Evolutionary conservation across 1,139 yeast genomes (phyloP), one percentile per base, ranked within the genome.

Genomic region (Kurtzmaniella quercitrusa): DNA sequence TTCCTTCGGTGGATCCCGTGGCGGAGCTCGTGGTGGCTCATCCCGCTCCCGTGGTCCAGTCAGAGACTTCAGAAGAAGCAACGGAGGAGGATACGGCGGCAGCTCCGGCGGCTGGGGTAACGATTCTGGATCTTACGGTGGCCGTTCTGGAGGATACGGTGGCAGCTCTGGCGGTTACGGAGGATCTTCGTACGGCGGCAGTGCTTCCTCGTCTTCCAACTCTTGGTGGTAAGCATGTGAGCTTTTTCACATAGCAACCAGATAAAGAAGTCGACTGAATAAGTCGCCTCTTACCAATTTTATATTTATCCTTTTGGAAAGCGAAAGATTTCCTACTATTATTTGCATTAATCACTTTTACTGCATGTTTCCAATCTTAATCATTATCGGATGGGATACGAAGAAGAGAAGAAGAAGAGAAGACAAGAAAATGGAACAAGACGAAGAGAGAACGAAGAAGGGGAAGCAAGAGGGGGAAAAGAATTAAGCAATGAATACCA

Each of bases 21-120:
- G 83, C 47, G 74, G 83, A 45, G 72, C 77, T 46, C 67, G 80
- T 49, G 72, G 81, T 46, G 70, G 85, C 46, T 60, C 66, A 37
- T 45, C 60, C 18, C 50, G 60, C 39, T 52, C 68, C 46, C 77
- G 85, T 48, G 82, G 87, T 47, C 73, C 70, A 42, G 64, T 65
- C 48, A 79, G 85, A 68, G 86, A 81, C 63, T 76, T 70, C 70
- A 79, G 84, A 76, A 79, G 80, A 58, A 60, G 58, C 41, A 59
- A 59, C 38, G 55, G 61, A 59, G 63, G 65, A 49, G 56, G 62
- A 48, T 53, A 52, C 48, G 62, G 65, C 46, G 58, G 60, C 45
- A 65, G 60, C n/a, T n/a, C 51, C 27, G 63, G 56, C 51, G 58
- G 54, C 52, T 62, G 56, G 58, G 63, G 55, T 25, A 36, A 40